Percentiles rank a stretch among this genome's conserved stretches.
Evolutionary conservation across 768 basidiomycete genomes (phyloP).

Genomic region (Pleurotus citrinopileatus): DNA sequence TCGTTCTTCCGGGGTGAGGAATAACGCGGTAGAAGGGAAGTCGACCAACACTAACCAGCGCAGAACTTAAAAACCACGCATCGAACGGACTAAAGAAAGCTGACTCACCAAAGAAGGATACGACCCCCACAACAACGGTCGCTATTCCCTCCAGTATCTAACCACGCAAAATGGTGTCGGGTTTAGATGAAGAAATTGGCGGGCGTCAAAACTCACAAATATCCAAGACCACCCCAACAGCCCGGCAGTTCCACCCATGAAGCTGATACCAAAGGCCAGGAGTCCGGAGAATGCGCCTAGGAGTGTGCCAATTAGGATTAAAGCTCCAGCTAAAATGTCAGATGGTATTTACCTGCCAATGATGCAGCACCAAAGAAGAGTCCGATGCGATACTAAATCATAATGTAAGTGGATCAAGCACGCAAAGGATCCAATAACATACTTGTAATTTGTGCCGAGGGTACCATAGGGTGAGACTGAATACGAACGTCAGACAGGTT

Average conservation of each 20-base stretch:
- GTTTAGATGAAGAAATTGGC: neutral
- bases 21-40: constrained; percentile 55
- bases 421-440: neutral
- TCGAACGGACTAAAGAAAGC: neutral
- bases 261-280: constrained; percentile 52
- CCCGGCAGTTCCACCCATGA: constrained; percentile 45
- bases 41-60: constrained; percentile 54
- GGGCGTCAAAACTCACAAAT: constrained; percentile 42
- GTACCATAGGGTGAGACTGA: constrained; percentile 66
- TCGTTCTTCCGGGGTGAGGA: constrained; percentile 60
- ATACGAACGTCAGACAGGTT: neutral
- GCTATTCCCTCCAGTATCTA: constrained; percentile 64
- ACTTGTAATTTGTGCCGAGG: constrained; percentile 58
- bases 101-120: constrained; percentile 47
- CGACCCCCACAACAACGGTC: constrained; percentile 53
- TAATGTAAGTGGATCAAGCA: neutral
- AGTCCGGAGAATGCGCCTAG: constrained; percentile 55
- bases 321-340: too few relatives aligned
- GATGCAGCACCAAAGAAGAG: constrained; percentile 68
- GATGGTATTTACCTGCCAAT: constrained; percentile 53
- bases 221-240: constrained; percentile 67
- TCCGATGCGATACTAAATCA: constrained; percentile 41
- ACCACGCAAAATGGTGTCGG: neutral
- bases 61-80: too few relatives aligned
- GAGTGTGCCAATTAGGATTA: too few relatives aligned